phyloP scores from a whole-genome alignment of 352 stramenopile genomes.

The Phytophthora idaei region DNA sequence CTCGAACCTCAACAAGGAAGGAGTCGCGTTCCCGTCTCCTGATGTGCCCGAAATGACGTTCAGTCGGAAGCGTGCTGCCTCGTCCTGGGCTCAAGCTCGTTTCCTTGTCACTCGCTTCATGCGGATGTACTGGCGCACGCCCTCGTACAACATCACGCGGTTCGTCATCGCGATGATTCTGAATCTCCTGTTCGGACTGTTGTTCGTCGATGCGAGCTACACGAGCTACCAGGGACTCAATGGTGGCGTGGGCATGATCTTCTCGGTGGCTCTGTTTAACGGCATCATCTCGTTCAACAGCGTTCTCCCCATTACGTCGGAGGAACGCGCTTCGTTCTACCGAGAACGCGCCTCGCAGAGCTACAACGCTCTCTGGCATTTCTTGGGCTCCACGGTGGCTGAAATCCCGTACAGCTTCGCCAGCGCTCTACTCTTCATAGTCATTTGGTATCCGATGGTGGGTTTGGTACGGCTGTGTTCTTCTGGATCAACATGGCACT shows the following conservation, averaged over 20 bases:
- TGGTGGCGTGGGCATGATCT: slow-evolving; percentile 76
- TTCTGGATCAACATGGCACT: slow-evolving; percentile 54
- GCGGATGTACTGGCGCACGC: slow-evolving; percentile 80
- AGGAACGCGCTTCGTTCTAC: slow-evolving; percentile 66
- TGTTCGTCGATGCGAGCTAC: slow-evolving; percentile 68
- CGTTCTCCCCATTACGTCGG: slow-evolving; percentile 71
- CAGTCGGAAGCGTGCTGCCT: slow-evolving; percentile 39
- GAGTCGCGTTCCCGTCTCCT: slow-evolving; percentile 34
- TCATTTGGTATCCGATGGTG: slow-evolving; percentile 52
- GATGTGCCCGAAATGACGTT: slow-evolving; percentile 42
- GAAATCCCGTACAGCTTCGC: slow-evolving; percentile 73
- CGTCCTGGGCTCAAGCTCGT: slow-evolving; percentile 29
- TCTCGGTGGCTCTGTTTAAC: slow-evolving; percentile 81
- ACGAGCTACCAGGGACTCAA: slow-evolving; percentile 44
- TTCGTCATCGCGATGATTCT: slow-evolving; percentile 60
- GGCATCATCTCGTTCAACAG: slow-evolving; percentile 69
- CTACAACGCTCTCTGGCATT: slow-evolving; percentile 73
- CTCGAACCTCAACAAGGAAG: slow-evolving; percentile 39
- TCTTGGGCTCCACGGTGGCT: slow-evolving; percentile 37
- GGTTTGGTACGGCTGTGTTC: slow-evolving; percentile 42
- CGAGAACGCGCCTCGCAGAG: slow-evolving; percentile 78
- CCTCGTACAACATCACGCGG: slow-evolving; percentile 82
- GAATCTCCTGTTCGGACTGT: slow-evolving; percentile 62
- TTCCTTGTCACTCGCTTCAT: slow-evolving; percentile 50
- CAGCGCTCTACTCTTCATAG: slow-evolving; percentile 44